phyloP scores from a whole-genome alignment of 2,329 filamentous ascomycete species.

The Rachicladosporium sp. region DNA sequence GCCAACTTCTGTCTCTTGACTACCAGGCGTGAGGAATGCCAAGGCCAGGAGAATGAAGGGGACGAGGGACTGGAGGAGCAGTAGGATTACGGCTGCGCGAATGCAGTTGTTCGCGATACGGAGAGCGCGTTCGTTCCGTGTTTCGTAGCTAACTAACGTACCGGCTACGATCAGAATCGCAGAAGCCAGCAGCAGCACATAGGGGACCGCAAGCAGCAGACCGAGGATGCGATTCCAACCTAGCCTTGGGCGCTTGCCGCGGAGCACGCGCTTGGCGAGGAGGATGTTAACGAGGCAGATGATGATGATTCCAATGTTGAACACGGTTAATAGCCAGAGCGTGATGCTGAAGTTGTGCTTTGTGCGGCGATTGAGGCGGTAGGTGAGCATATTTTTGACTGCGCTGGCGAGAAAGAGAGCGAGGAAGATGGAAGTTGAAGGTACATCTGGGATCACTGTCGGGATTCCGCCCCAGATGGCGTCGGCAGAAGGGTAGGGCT shows the following conservation, averaged over 20 bases:
- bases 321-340: constrained; percentile 27
- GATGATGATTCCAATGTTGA: constrained; percentile 20
- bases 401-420: constrained; percentile 29
- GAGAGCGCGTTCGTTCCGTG: constrained; percentile 10
- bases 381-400: constrained; percentile 29
- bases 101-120: constrained; percentile 11
- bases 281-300: constrained; percentile 21
- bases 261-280: constrained; percentile 18
- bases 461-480: constrained; percentile 27
- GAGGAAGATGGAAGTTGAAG: constrained; percentile 30
- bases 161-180: constrained; percentile 20
- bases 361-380: constrained; percentile 25
- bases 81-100: constrained; percentile 13
- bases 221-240: constrained; percentile 15
- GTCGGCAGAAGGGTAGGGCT: constrained; percentile 15
- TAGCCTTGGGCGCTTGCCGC: constrained; percentile 16
- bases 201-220: constrained; percentile 4
- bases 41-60: constrained; percentile 13
- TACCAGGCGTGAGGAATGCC: constrained; percentile 8
- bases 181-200: constrained; percentile 8
- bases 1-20: neutral
- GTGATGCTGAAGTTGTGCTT: constrained; percentile 32
- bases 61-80: constrained; percentile 13
- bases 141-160: constrained; percentile 19
- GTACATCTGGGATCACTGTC: constrained; percentile 26